Conservation (phyloP, 179 eudicot species). For the Heliamphora pulchella region DNA sequence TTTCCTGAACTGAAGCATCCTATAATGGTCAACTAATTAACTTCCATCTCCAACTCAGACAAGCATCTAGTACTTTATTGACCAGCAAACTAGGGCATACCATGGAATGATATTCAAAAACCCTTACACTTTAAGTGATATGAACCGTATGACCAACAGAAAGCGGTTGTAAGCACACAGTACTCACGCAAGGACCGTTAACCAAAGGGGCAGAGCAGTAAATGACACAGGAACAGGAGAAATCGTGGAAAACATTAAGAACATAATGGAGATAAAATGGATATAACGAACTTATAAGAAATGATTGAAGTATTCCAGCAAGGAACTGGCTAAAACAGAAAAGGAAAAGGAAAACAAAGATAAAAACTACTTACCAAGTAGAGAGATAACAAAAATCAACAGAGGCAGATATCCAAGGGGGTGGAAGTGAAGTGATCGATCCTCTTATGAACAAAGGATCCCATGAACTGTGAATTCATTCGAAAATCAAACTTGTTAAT, state of each 20-base stretch:
- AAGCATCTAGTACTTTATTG: not conserved
- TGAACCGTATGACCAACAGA: too few species aligned
- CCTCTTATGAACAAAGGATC: not conserved
- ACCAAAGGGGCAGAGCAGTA: too few species aligned
- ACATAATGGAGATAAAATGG: too few species aligned
- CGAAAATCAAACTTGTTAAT: not conserved
- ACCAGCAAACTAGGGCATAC: not conserved
- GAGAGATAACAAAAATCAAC: too few species aligned
- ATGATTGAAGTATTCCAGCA: not conserved
- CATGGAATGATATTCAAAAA: not conserved
- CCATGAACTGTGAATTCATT: not conserved
- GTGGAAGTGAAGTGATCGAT: not conserved
- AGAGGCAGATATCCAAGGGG: too few species aligned
- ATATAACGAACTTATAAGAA: not conserved
- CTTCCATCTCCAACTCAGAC: not conserved
- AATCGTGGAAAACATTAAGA: too few species aligned
- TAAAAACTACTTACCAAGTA: too few species aligned
- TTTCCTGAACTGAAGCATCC: not conserved
- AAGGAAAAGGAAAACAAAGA: not conserved
- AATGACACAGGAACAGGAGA: too few species aligned
- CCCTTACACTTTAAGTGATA: too few species aligned
- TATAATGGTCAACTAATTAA: not conserved
- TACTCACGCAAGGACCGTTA: too few species aligned
- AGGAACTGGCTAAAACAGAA: too few species aligned
- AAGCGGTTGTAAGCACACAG: too few species aligned